A percentile compares a stretch with the other conserved stretches of the same genome.
Conservation (phyloP, 148 eudicot genomes). For the Diospyros kaki region DNA sequence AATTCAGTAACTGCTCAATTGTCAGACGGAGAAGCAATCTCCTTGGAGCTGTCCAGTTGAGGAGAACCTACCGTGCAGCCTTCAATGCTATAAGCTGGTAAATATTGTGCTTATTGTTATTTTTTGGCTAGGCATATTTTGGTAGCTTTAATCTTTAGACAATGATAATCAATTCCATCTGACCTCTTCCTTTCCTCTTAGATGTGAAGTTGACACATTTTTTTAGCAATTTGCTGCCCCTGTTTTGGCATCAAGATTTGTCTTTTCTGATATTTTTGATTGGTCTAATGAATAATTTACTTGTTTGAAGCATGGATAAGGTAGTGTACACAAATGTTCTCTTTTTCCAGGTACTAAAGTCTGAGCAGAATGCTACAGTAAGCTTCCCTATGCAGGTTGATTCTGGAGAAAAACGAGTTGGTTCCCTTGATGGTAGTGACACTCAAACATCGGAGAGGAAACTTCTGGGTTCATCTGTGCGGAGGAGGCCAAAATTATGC, state of each 20-base stretch:
- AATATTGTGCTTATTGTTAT: not conserved
- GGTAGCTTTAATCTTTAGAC: not conserved
- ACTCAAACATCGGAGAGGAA: constrained; percentile 39
- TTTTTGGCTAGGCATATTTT: too few species aligned
- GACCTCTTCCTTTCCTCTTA: not conserved
- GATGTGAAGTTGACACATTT: constrained; percentile 3
- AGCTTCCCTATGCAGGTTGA: constrained; percentile 32
- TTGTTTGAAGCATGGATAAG: not conserved
- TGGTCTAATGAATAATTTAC: not conserved
- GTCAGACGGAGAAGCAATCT: constrained; percentile 75
- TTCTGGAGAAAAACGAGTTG: constrained; percentile 44
- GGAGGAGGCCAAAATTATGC: constrained; percentile 50
- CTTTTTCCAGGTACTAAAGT: constrained; percentile 39
- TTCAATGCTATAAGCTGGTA: constrained; percentile 73
- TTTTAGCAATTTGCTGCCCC: not conserved
- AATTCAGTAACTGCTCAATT: not conserved
- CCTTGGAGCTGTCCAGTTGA: constrained; percentile 61
- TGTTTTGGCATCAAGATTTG: not conserved
- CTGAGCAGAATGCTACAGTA: constrained; percentile 33
- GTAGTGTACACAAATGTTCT: not conserved
- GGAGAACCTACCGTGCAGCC: constrained; percentile 67
- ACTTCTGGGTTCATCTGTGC: constrained; percentile 39
- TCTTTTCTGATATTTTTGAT: not conserved
- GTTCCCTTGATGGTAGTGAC: constrained; percentile 41
- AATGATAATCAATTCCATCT: not conserved